Evolutionary conservation across 225 moss, liverwort and hornwort species (phyloP).

Genomic region (Polytrichum formosum): DNA sequence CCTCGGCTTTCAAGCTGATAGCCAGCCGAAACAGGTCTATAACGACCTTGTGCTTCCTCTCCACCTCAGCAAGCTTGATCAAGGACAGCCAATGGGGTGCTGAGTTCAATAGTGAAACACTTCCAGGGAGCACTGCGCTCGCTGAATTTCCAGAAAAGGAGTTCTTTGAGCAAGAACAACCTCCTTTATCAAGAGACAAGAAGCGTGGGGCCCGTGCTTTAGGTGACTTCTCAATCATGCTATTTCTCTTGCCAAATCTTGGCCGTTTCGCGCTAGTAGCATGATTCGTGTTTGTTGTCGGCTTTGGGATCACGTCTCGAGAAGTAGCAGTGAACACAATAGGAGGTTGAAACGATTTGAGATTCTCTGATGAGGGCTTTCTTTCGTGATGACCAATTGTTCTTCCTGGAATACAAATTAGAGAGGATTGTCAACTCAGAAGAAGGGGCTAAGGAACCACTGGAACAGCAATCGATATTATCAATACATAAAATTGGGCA

Average conservation of each 20-base stretch:
- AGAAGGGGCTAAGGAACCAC: too few species aligned
- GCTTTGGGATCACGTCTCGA: conserved; percentile 19
- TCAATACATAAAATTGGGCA: not conserved
- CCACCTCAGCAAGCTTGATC: conserved; percentile 39
- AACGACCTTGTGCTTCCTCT: conserved; percentile 43
- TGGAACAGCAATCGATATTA: too few species aligned
- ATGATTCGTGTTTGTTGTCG: conserved; percentile 12
- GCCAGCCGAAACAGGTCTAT: conserved; percentile 46
- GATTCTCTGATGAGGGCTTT: conserved; percentile 26
- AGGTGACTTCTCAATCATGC: conserved; percentile 23
- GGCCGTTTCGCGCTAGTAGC: conserved; percentile 22
- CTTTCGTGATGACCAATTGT: conserved; percentile 23
- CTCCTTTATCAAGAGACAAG: conserved; percentile 26
- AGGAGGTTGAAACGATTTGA: conserved; percentile 18
- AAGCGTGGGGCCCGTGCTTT: conserved; percentile 17
- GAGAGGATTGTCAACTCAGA: too few species aligned
- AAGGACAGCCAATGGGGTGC: conserved; percentile 43
- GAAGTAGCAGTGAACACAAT: conserved; percentile 32
- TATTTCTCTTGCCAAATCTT: conserved; percentile 19
- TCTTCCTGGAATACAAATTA: conserved; percentile 21
- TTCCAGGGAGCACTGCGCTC: conserved; percentile 4
- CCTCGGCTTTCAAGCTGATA: conserved; percentile 44
- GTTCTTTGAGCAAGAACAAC: conserved; percentile 21
- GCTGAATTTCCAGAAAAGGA: not conserved
- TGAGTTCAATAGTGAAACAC: conserved; percentile 28